A percentile compares a stretch with the other conserved stretches of the same genome.
Conservation (phyloP, 2,329 filamentous ascomycete species). For the Pestalotiopsis sp. region DNA sequence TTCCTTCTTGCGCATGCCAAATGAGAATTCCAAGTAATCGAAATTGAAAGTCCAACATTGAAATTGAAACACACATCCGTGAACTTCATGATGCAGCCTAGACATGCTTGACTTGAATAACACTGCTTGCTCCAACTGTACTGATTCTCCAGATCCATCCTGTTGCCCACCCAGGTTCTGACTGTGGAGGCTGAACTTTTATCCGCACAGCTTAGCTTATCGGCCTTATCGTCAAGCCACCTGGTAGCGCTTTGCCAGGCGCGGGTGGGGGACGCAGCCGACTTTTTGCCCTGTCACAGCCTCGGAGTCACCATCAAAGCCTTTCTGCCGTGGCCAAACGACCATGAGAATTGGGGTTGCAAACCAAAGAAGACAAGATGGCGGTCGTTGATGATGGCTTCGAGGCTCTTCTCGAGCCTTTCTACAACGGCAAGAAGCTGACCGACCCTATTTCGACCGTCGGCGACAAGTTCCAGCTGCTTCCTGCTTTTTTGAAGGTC, state of each 20-base stretch:
- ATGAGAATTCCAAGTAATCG: too few relatives aligned
- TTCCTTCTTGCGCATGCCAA: too few relatives aligned
- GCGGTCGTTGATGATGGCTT: slow-evolving; percentile 62
- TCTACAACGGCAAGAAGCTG: slow-evolving; percentile 69
- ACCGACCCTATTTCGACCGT: slow-evolving; percentile 65
- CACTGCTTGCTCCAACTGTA: too few relatives aligned
- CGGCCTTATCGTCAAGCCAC: slow-evolving; percentile 3
- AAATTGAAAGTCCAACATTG: too few relatives aligned
- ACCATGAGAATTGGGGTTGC: slow-evolving; percentile 6
- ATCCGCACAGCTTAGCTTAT: slow-evolving; percentile 2
- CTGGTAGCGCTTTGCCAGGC: slow-evolving; percentile 2
- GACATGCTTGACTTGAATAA: too few relatives aligned
- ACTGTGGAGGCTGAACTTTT: background rate
- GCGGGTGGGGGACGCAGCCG: background rate
- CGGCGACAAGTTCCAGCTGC: slow-evolving; percentile 93
- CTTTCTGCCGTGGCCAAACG: background rate
- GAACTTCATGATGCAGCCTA: too few relatives aligned
- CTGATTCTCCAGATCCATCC: too few relatives aligned
- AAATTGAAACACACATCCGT: too few relatives aligned
- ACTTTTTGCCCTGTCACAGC: slow-evolving; percentile 1
- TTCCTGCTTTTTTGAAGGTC: slow-evolving; percentile 97
- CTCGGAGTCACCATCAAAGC: slow-evolving; percentile 8
- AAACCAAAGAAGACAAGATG: slow-evolving; percentile 39
- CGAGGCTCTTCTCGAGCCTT: slow-evolving; percentile 66
- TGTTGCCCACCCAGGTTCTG: background rate